Conservation (phyloP, 108 stramenopile genomes). For the Cyclotella baltica region DNA sequence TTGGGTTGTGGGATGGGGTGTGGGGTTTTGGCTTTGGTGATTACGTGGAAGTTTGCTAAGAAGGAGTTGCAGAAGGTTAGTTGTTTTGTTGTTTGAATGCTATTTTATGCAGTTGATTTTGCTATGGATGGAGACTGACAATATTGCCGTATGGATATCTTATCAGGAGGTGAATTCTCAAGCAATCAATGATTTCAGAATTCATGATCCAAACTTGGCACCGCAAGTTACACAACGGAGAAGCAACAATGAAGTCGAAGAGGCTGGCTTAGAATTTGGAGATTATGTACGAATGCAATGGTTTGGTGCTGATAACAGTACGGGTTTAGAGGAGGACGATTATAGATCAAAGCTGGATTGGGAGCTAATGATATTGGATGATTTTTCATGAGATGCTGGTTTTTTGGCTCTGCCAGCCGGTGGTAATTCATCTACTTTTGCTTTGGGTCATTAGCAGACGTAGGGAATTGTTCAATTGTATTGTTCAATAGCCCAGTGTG, state of each 20-base stretch:
- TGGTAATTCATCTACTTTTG: too few species aligned
- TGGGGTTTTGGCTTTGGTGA: constrained; percentile 47
- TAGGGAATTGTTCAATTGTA: too few species aligned
- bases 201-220: constrained; percentile 4
- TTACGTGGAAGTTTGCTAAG: constrained; percentile 55
- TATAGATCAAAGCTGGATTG: constrained; percentile 37
- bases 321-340: constrained; percentile 3
- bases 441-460: too few species aligned
- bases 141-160: neutral
- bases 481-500: too few species aligned
- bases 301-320: constrained; percentile 8
- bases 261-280: constrained; percentile 27
- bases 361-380: constrained; percentile 41
- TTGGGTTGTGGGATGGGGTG: constrained; percentile 33
- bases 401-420: too few species aligned
- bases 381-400: constrained; percentile 51
- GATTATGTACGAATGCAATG: constrained; percentile 37
- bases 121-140: neutral
- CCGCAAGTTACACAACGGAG: neutral
- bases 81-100: too few species aligned
- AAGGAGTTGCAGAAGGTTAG: constrained; percentile 52
- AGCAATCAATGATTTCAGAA: neutral
- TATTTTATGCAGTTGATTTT: too few species aligned
- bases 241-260: constrained; percentile 15
- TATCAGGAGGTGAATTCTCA: constrained; percentile 9